Evolutionary conservation across 164 flowering plant species (phyloP).

Genomic region (Litsea cubeba): DNA sequence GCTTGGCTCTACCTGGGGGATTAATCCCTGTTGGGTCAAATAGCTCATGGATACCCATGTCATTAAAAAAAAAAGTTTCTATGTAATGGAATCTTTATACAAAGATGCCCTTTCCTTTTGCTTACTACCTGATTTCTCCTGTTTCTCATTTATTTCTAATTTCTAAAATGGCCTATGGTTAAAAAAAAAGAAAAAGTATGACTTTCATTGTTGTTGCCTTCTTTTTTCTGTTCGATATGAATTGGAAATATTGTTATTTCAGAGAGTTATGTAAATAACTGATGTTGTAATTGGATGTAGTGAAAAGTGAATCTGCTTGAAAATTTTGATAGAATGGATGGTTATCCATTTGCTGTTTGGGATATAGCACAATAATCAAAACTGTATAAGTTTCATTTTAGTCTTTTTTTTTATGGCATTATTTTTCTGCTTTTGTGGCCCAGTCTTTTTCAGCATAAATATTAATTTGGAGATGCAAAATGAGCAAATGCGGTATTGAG

Average conservation of each 20-base stretch:
- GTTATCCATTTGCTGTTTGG: neutral
- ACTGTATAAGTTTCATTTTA: too few relatives aligned
- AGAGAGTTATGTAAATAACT: neutral
- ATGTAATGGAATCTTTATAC: neutral
- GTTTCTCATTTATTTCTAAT: neutral
- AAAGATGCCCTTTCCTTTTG: neutral
- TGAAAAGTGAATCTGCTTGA: neutral
- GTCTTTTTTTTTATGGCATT: neutral
- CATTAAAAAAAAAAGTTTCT: too few relatives aligned
- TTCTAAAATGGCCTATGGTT: neutral
- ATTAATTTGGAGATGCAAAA: neutral
- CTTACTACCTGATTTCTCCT: neutral
- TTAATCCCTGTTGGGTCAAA: too few relatives aligned
- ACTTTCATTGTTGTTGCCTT: neutral
- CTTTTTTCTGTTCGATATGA: neutral
- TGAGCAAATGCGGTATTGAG: neutral
- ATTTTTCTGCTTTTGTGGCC: too few relatives aligned
- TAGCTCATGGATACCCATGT: too few relatives aligned
- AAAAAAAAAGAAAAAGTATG: too few relatives aligned
- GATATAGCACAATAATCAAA: neutral
- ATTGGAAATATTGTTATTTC: neutral
- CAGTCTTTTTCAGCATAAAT: neutral
- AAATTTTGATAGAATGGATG: neutral
- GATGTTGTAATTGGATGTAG: neutral
- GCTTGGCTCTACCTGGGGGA: too few relatives aligned